Base-by-base conservation (phyloP, 805 yeast genomes). In the Wickerhamiella allomyrinae region DNA sequence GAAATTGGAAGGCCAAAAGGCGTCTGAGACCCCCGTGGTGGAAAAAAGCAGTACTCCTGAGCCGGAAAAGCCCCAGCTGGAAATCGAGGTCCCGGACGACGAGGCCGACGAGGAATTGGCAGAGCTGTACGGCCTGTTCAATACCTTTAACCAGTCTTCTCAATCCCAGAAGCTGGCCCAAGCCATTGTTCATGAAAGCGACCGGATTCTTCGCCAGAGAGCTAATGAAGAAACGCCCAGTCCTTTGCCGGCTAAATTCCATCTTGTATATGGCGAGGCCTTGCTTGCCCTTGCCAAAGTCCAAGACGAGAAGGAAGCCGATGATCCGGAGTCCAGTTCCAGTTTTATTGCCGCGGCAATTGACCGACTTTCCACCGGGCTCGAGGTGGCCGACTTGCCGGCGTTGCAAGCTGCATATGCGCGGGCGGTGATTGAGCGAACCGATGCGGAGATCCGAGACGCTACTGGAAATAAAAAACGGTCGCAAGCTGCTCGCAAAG, bases 161-260 rank as follows among this genome's bases (percentile, higher is more conserved):
- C 79, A 77, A 19, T 49, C 48, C 19, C 57, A 60, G 14, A 50
- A 50, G 15, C 40, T 63, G 9, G 54, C 63, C 15, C 51, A 86
- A 53, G 96, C 95, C 20, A 70, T 87, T 4, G 71, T 89, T n/a
- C 95, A 87, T 53, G 96, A 89, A 57, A 81, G 94, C 63, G 95
- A 89, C 54, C 63, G 93, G 39, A 57, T 85, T 25, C 66, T 86
- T 49, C 49, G 63, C 20, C 17, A 14, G 6, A 14, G 31, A 3
- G 50, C 54, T 27, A 47, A 58, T 3, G 53, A 58, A 36, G 56
- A 47, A 20, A 45, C 49, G 15, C 55, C 29, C 46, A 53, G 37
- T 8, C 29, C 37, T 2, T 47, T 61, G 10, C 55, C 61, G 5
- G 62, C 65, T 7, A 53, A 54, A 49, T 82, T 86, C 57, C 79